Base-by-base conservation (phyloP, 306 rosid species). In the Trichosanthes truncata region DNA sequence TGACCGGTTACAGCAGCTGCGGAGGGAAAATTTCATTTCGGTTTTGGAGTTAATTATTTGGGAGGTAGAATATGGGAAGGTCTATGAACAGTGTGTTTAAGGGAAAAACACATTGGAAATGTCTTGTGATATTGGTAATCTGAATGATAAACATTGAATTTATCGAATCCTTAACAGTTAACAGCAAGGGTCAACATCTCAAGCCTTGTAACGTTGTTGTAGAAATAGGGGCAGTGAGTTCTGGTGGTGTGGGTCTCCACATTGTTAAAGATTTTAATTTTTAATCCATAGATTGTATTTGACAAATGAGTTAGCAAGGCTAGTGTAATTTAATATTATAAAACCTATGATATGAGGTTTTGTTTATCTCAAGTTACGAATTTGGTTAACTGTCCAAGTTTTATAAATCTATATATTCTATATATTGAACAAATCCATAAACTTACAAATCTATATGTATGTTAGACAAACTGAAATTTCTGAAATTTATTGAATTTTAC, bases 1-100 rank as follows among this genome's bases (percentile, higher is more conserved):
- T 60, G 86, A 89, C 83, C 88, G 89, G 67, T 86, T 92, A 74
- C 84, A 84, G 59, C 93, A 85, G 84, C 88, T 81, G 62, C 87
- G 89, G 56, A 88, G 93, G 49, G 80, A 79, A 74, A 88, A 87
- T 81, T 77, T 91, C 76, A 85, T 87, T 85, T 53, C 73, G 79
- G 66, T 89, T 52, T 74, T 89, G 87, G 87, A 88, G 76, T 88
- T 90, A 78, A 77, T 90, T 53, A 61, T 6, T 33, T 89, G 94
- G 91, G 90, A 91, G 85, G 81, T 82, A 79, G 91, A 91, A 79
- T 87, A 74, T 23, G 87, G 84, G 80, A 84, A 67, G 75, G 10
- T 38, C 36, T 29, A 57, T 36, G 38, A 17, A 21, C 74, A 43
- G 78, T 36, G 15, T 67, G 7, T 17, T 15, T 35, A 63, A 35